These are phyloP conservation scores for Zymoseptoria pseudotritici DNA, from an alignment of 2,329 filamentous ascomycete species.

Conservation along the genomic window DNA sequence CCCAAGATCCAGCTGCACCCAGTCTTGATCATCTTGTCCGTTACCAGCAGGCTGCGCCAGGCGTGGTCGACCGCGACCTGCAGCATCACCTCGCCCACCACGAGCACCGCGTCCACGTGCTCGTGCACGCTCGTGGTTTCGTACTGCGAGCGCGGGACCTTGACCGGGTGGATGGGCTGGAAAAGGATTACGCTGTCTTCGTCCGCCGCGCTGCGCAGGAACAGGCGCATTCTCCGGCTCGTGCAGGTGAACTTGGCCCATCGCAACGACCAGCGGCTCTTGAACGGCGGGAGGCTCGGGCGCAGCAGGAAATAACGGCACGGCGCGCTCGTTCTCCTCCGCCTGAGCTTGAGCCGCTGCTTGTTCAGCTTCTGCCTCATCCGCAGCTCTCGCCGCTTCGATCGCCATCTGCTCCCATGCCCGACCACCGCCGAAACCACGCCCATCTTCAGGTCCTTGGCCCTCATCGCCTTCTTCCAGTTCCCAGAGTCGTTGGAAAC, in stretches of 20 bases:
- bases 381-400: slow-evolving; percentile 28
- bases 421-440: slow-evolving; percentile 36
- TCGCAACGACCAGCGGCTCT: slow-evolving; percentile 11
- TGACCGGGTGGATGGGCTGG: slow-evolving; percentile 12
- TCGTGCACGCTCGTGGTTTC: slow-evolving; percentile 15
- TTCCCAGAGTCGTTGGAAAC: slow-evolving; percentile 86
- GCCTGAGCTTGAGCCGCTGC: slow-evolving; percentile 26
- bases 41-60: background rate
- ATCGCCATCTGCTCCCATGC: slow-evolving; percentile 38
- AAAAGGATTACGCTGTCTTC: slow-evolving; percentile 22
- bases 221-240: slow-evolving; percentile 1
- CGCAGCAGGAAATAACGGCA: slow-evolving; percentile 2
- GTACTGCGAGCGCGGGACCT: slow-evolving; percentile 13
- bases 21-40: slow-evolving; percentile 15
- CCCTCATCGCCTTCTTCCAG: slow-evolving; percentile 68
- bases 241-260: slow-evolving; percentile 15
- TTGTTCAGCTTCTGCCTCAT: slow-evolving; percentile 26
- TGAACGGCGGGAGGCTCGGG: slow-evolving; percentile 7
- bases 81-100: background rate
- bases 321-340: slow-evolving; percentile 11
- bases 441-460: slow-evolving; percentile 32
- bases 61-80: background rate
- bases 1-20: slow-evolving; percentile 35
- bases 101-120: slow-evolving; percentile 6
- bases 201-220: slow-evolving; percentile 1